These are phyloP conservation scores for Alternaria sp. DNA, from an alignment of 2,329 filamentous ascomycete species.

Conservation along the genomic window DNA sequence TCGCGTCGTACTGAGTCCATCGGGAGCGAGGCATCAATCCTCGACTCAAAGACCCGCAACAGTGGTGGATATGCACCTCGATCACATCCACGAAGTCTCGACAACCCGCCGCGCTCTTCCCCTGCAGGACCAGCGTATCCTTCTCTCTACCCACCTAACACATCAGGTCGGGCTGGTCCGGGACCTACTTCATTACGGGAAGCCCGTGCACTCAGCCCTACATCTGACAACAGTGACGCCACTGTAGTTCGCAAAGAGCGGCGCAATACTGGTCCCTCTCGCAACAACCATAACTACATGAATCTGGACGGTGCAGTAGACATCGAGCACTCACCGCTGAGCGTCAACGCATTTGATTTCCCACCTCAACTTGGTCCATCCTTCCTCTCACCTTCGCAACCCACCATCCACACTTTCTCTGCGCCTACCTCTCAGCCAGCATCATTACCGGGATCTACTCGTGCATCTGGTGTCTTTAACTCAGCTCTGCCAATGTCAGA, in stretches of 20 bases:
- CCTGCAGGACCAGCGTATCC: conserved; percentile 36
- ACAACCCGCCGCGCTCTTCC: conserved; percentile 40
- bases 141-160: conserved; percentile 27
- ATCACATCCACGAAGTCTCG: conserved; percentile 35
- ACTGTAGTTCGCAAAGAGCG: conserved; percentile 36
- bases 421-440: conserved; percentile 29
- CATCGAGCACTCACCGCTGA: conserved; percentile 25
- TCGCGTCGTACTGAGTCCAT: conserved; percentile 55
- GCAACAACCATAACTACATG: conserved; percentile 31
- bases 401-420: conserved; percentile 27
- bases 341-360: conserved; percentile 31
- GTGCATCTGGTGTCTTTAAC: conserved; percentile 81
- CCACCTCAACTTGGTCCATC: conserved; percentile 39
- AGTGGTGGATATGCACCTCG: conserved; percentile 68
- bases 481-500: conserved; percentile 86
- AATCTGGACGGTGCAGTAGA: conserved; percentile 42
- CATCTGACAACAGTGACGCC: conserved; percentile 40
- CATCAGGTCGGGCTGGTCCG: conserved; percentile 26
- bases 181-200: conserved; percentile 31
- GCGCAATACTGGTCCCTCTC: conserved; percentile 32
- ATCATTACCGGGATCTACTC: conserved; percentile 48
- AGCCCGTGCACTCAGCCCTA: conserved; percentile 35
- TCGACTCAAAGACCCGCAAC: conserved; percentile 59
- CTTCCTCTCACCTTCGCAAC: conserved; percentile 36
- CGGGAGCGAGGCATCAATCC: conserved; percentile 48